Conservation (phyloP, 2,329 filamentous ascomycete species). For the Aspergillus proliferans region DNA sequence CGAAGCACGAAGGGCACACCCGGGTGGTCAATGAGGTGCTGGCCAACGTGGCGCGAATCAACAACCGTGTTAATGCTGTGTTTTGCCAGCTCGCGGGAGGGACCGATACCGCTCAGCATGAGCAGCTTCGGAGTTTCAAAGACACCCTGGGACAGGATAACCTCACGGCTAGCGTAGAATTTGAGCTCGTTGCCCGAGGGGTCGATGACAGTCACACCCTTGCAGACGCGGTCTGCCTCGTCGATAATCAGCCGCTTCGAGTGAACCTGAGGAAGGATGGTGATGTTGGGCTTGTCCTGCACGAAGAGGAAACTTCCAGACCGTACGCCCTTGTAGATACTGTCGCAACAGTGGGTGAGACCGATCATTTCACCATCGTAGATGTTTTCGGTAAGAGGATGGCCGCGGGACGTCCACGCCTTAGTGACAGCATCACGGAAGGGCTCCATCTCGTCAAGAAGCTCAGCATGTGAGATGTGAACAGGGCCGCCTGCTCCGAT, state of each 20-base stretch:
- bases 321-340: constrained; percentile 50
- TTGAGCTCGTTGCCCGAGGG: constrained; percentile 35
- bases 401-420: background rate
- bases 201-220: constrained; percentile 44
- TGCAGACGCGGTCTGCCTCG: constrained; percentile 24
- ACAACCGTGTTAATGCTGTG: constrained; percentile 27
- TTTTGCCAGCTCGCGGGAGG: constrained; percentile 18
- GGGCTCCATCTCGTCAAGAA: constrained; percentile 46
- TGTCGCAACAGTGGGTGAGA: constrained; percentile 40
- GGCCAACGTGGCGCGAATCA: constrained; percentile 19
- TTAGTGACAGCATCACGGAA: constrained; percentile 37
- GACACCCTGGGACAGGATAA: constrained; percentile 44
- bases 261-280: constrained; percentile 40
- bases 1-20: constrained; percentile 36
- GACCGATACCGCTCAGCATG: constrained; percentile 45
- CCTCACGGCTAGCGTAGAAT: constrained; percentile 45
- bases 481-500: constrained; percentile 49
- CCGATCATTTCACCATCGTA: constrained; percentile 20
- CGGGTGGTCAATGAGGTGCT: constrained; percentile 31
- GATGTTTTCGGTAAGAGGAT: constrained; percentile 43
- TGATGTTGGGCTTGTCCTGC: constrained; percentile 43
- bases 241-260: constrained; percentile 51
- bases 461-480: constrained; percentile 47
- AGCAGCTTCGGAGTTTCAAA: constrained; percentile 50
- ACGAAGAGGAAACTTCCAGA: constrained; percentile 46